Conservation (phyloP, 805 yeast genomes). For the Hanseniaspora osmophila region DNA sequence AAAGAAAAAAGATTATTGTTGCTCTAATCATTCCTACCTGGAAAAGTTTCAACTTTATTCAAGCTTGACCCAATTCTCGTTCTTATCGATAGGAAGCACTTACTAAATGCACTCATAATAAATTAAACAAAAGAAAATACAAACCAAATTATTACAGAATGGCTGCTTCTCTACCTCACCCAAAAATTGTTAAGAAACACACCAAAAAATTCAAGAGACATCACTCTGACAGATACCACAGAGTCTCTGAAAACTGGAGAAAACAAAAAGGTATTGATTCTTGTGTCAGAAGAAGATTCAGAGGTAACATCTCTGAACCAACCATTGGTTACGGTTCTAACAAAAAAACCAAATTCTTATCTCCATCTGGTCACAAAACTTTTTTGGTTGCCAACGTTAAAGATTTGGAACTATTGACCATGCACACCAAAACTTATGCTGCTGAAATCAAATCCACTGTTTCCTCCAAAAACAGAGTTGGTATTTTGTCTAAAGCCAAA, state of each 20-base stretch:
- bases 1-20: too few species aligned
- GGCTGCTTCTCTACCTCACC: slow-evolving; percentile 97
- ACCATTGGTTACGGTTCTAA: slow-evolving; percentile 99
- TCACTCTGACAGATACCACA: slow-evolving; percentile 98
- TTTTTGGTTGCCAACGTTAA: slow-evolving; percentile 82
- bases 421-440: slow-evolving; percentile 97
- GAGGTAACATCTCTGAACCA: slow-evolving; percentile 98
- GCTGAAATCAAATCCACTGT: slow-evolving; percentile 99
- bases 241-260: slow-evolving; percentile 99
- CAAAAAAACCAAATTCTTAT: slow-evolving; percentile 93
- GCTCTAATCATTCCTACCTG: too few species aligned
- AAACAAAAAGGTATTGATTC: slow-evolving; percentile 99
- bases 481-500: slow-evolving; percentile 91
- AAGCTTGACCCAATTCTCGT: too few species aligned
- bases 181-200: slow-evolving; percentile 99
- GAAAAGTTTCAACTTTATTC: too few species aligned
- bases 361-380: slow-evolving; percentile 96
- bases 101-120: not conserved
- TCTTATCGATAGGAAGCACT: too few species aligned
- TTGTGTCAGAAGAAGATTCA: slow-evolving; percentile 98
- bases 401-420: slow-evolving; percentile 87
- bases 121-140: not conserved
- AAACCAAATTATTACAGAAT: slow-evolving; percentile 28
- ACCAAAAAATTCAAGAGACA: slow-evolving; percentile 98
- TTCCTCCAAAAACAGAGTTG: slow-evolving; percentile 96